Conservation (phyloP, 164 flowering plant genomes). For the Amborella trichopoda region DNA sequence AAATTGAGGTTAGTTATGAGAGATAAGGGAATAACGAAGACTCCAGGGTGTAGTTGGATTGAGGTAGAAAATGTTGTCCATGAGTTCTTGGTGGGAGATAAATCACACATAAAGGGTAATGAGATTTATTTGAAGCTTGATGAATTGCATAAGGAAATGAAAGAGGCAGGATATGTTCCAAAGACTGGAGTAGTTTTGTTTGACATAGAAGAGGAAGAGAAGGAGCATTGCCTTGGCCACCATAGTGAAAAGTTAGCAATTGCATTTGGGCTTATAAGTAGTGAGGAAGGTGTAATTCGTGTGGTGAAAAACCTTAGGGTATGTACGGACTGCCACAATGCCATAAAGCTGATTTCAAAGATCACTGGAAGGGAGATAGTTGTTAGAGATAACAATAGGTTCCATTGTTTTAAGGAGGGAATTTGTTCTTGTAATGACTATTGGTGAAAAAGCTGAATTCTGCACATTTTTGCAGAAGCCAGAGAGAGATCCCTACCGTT, state of each 20-base stretch:
- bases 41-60: slow-evolving; percentile 25
- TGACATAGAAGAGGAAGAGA: slow-evolving; percentile 14
- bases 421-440: slow-evolving; percentile 15
- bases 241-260: slow-evolving; percentile 17
- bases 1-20: slow-evolving; percentile 16
- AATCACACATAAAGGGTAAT: slow-evolving; percentile 10
- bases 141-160: slow-evolving; percentile 16
- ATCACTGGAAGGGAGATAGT: slow-evolving; percentile 12
- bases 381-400: slow-evolving; percentile 13
- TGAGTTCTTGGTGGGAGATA: slow-evolving; percentile 20
- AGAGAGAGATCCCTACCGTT: no score
- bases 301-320: slow-evolving; percentile 17
- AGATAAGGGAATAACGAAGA: slow-evolving; percentile 11
- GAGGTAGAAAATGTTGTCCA: slow-evolving; percentile 17
- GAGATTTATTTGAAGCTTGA: slow-evolving; percentile 18
- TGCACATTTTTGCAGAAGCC: no score
- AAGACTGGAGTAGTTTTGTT: slow-evolving; percentile 7
- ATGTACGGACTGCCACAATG: slow-evolving; percentile 14
- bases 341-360: slow-evolving; percentile 15
- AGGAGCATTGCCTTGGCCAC: slow-evolving; percentile 10
- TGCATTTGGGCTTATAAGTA: slow-evolving; percentile 8
- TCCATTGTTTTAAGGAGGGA: slow-evolving; percentile 14
- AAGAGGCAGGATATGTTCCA: slow-evolving; percentile 14
- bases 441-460: no score
- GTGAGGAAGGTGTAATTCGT: slow-evolving; percentile 5